Percentiles rank a stretch among this genome's conserved stretches.
These are phyloP conservation scores for Tetracladium marchalianum DNA, from an alignment of 495 filamentous ascomycete genomes.

Conservation along the genomic window DNA sequence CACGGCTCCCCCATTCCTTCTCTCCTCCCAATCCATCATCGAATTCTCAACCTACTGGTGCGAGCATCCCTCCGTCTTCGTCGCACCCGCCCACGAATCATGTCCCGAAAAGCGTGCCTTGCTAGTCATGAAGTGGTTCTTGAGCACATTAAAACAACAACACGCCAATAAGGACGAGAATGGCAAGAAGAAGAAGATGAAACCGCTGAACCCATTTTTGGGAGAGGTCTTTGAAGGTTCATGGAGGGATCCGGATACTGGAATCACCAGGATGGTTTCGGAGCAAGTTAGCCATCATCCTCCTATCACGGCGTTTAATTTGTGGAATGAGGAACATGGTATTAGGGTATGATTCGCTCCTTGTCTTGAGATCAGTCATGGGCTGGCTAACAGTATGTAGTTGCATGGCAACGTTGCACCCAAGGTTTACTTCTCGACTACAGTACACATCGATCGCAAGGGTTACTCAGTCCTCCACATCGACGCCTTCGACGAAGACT, in stretches of 20 bases:
- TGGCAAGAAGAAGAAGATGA: slow-evolving; percentile 97
- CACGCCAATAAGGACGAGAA: slow-evolving; percentile 90
- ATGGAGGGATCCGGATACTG: slow-evolving; percentile 46
- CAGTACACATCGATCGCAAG: slow-evolving; percentile 93
- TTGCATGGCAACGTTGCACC: slow-evolving; percentile 97
- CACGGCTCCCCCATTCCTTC: slow-evolving; percentile 93
- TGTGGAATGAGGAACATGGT: slow-evolving; percentile 74
- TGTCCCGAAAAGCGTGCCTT: slow-evolving; percentile 78
- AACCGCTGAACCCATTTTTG: slow-evolving; percentile 87
- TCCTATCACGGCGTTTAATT: slow-evolving; percentile 91
- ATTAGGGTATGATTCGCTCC: slow-evolving; percentile 28
- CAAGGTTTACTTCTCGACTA: slow-evolving; percentile 85
- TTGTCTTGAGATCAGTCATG: background rate
- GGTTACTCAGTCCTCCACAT: slow-evolving; percentile 83
- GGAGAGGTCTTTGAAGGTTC: slow-evolving; percentile 79
- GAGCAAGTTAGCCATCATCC: slow-evolving; percentile 95
- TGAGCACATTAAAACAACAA: slow-evolving; percentile 90
- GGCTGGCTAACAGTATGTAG: slow-evolving; percentile 26
- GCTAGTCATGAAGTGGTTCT: slow-evolving; percentile 92
- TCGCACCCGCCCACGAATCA: slow-evolving; percentile 71
- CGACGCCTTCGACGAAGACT: slow-evolving; percentile 58
- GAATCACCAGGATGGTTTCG: slow-evolving; percentile 57
- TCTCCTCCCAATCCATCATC: slow-evolving; percentile 80
- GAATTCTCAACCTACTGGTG: slow-evolving; percentile 98
- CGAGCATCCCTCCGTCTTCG: slow-evolving; percentile 81